Percentiles rank a stretch among this genome's conserved stretches.
phyloP scores from a whole-genome alignment of 2,329 filamentous ascomycete genomes.

The Cladobotryum mycophilum region DNA sequence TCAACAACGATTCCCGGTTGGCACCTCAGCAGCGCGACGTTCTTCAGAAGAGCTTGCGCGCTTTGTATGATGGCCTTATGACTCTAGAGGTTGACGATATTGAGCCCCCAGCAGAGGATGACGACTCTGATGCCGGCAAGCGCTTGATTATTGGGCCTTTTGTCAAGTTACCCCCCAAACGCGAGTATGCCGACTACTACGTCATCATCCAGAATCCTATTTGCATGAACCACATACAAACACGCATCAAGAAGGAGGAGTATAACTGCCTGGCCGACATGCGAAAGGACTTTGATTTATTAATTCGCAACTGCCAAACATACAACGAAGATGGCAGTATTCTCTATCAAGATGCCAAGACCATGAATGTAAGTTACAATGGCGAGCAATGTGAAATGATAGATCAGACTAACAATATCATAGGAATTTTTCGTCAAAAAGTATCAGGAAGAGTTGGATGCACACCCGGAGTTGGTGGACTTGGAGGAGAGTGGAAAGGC shows the following conservation, averaged over 20 bases:
- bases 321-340: conserved; percentile 96
- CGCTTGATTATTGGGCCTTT: conserved; percentile 91
- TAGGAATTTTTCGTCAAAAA: conserved; percentile 53
- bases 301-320: conserved; percentile 86
- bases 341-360: conserved; percentile 84
- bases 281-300: conserved; percentile 71
- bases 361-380: conserved; percentile 68
- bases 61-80: conserved; percentile 74
- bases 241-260: conserved; percentile 93
- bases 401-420: conserved; percentile 26
- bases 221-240: conserved; percentile 90
- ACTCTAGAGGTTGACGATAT: conserved; percentile 73
- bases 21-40: conserved; percentile 62
- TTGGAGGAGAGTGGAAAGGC: conserved; percentile 43
- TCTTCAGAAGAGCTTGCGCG: conserved; percentile 74
- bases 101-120: conserved; percentile 49
- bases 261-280: conserved; percentile 78
- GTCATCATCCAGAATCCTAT: conserved; percentile 87
- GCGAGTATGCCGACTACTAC: conserved; percentile 92
- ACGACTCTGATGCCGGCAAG: conserved; percentile 53
- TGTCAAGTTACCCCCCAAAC: conserved; percentile 81
- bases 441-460: conserved; percentile 47
- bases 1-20: conserved; percentile 41
- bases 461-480: conserved; percentile 50
- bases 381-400: background rate